Evolutionary conservation across 306 rosid genomes (phyloP), one percentile per base, ranked within the genome.

Genomic region (Astragalus glycyphyllos): DNA sequence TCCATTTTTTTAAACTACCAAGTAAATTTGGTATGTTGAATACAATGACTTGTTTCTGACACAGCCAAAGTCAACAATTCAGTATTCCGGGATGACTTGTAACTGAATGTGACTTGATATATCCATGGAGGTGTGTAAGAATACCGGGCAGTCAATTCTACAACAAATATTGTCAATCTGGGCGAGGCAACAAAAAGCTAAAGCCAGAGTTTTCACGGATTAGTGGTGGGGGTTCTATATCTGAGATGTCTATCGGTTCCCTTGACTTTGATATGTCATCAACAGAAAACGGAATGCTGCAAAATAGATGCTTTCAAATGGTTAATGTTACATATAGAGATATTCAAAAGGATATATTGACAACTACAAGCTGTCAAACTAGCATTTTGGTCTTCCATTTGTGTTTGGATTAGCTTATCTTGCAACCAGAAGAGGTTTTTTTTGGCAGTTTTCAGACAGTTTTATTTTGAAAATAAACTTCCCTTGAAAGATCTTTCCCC

Each of bases 211-310:
- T 85, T 31, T 77, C 82, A 15, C 82, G 84, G 41, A 82, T 76
- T 34, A 79, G 76, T 11, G 86, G 84, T 3, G 86, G 88, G 8
- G 82, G 80, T 16, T 85, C 86, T 53, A 82, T 73, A 70, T 85
- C 84, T 53, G 86, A 37, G 71, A 82, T 82, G 74, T 85, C 86
- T 58, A 82, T 85, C 69, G 79, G 84, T 71, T 82, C 86, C 86
- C 70, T 82, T 20, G 89, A 85, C 72, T 79, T 82, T 51, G 82
- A 85, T 54, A 85, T 53, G 73, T 82, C 86, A 65, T 85, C 89
- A 58, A 85, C 86, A 34, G 89, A 85, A 73, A 85, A 85, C 15
- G 81, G 86, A 79, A 82, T 79, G 83, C 89, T 85, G 89, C 80
- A 69, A 35, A 73, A 62, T 48, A 73, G 56, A 62, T 47, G 61